A percentile compares a stretch with the other conserved stretches of the same genome.
These are phyloP conservation scores for Lactifluus piperatus DNA, from an alignment of 768 basidiomycete species.

Conservation along the genomic window DNA sequence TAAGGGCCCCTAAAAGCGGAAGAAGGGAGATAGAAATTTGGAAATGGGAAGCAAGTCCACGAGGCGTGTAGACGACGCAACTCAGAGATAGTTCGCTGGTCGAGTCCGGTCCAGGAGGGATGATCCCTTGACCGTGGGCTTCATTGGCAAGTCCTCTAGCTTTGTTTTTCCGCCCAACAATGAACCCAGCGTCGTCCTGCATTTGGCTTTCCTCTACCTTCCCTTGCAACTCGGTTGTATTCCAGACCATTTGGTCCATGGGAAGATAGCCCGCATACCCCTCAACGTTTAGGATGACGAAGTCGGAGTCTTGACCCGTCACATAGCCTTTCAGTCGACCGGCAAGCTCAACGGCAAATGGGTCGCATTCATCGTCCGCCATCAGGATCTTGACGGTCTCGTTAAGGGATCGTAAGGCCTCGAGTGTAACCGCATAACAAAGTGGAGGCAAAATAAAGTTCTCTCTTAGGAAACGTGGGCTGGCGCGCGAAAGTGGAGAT, in stretches of 20 bases:
- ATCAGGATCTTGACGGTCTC: conserved; percentile 47
- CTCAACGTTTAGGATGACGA: conserved; percentile 65
- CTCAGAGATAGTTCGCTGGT: conserved; percentile 41
- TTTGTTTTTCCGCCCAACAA: conserved; percentile 47
- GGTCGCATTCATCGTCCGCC: conserved; percentile 78
- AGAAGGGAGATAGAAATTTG: conserved; percentile 62
- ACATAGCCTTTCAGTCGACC: conserved; percentile 67
- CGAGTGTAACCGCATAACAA: conserved; percentile 46
- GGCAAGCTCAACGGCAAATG: conserved; percentile 77
- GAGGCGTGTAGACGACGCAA: conserved; percentile 52
- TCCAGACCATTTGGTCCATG: conserved; percentile 69
- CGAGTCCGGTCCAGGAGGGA: conserved; percentile 45
- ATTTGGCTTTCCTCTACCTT: conserved; percentile 22
- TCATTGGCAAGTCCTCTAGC: conserved; percentile 34
- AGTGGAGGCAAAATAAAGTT: conserved; percentile 71
- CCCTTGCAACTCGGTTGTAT: conserved; percentile 23
- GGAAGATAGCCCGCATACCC: conserved; percentile 75
- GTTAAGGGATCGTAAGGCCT: conserved; percentile 37
- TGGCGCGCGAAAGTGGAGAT: conserved; percentile 52
- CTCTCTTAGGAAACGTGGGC: conserved; percentile 60
- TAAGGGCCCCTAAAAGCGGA: conserved; percentile 67
- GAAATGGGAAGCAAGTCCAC: conserved; percentile 51
- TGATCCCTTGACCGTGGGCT: conserved; percentile 28
- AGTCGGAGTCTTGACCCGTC: conserved; percentile 75
- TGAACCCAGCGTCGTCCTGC: conserved; percentile 47